Evolutionary conservation across 441 rosid genomes (phyloP).

Genomic region (Theobroma grandiflorum): DNA sequence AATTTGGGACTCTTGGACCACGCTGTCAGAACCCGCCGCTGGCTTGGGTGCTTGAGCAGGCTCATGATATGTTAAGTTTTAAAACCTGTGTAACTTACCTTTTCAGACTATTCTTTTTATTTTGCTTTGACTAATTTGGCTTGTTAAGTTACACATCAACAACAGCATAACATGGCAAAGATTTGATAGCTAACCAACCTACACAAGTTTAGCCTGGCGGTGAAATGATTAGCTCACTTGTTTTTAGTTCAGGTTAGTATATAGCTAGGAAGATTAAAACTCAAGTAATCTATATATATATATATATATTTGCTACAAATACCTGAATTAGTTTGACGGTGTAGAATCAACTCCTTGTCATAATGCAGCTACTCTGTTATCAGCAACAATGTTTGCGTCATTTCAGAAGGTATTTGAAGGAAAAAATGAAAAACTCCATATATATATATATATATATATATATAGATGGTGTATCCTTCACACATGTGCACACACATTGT

Average conservation of each 20-base stretch:
- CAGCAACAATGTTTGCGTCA: too few species aligned
- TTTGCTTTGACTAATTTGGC: not conserved
- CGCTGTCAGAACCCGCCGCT: not conserved
- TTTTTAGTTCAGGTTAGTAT: not conserved
- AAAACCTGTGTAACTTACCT: not conserved
- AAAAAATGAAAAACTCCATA: too few species aligned
- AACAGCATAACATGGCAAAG: not conserved
- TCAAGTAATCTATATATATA: not conserved
- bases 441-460: too few species aligned
- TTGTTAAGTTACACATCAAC: not conserved
- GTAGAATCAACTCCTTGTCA: not conserved
- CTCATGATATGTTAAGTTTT: not conserved
- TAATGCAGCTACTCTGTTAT: too few species aligned
- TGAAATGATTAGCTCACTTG: constrained; percentile 4
- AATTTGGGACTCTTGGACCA: constrained; percentile 4
- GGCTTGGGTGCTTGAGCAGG: not conserved
- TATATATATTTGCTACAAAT: not conserved
- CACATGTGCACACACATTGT: too few species aligned
- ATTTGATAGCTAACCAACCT: not conserved
- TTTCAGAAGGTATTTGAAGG: too few species aligned
- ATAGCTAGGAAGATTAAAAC: not conserved
- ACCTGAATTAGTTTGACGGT: not conserved
- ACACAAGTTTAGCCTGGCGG: not conserved
- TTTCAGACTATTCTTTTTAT: not conserved
- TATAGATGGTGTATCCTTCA: too few species aligned